Evolutionary conservation across 768 basidiomycete genomes (phyloP).

Genomic region (Phanerochaete carnosa): DNA sequence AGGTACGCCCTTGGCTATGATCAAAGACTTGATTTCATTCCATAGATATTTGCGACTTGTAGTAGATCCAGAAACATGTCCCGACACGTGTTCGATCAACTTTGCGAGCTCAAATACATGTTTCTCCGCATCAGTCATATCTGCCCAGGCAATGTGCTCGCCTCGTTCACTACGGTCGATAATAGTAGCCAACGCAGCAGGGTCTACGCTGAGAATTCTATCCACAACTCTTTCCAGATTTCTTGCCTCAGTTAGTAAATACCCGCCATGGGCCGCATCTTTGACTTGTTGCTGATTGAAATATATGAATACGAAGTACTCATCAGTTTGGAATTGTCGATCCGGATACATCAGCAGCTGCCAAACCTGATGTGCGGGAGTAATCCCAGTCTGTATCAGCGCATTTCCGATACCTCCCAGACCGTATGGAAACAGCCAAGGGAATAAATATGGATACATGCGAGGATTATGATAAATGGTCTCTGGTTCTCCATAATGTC

Average conservation of each 20-base stretch:
- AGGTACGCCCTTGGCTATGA: constrained; percentile 13
- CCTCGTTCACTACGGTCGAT: too few relatives aligned
- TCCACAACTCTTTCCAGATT: too few relatives aligned
- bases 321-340: constrained; percentile 36
- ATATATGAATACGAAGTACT: constrained; percentile 33
- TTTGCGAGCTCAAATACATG: not conserved
- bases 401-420: constrained; percentile 30
- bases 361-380: constrained; percentile 19
- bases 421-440: constrained; percentile 42
- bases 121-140: too few relatives aligned
- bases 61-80: constrained; percentile 14
- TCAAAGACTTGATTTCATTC: constrained; percentile 19
- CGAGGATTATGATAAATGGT: constrained; percentile 32
- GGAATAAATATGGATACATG: constrained; percentile 36
- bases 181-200: too few relatives aligned
- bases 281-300: constrained; percentile 40
- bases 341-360: constrained; percentile 36
- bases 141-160: too few relatives aligned
- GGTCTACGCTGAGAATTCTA: too few relatives aligned
- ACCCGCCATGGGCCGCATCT: constrained; percentile 14
- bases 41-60: constrained; percentile 11
- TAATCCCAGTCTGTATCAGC: constrained; percentile 5
- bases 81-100: constrained; percentile 11
- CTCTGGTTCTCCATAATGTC: constrained; percentile 23
- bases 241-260: not conserved